Base-by-base conservation (phyloP, 169 alveolate species). In the Cyclospora cayetanensis region DNA sequence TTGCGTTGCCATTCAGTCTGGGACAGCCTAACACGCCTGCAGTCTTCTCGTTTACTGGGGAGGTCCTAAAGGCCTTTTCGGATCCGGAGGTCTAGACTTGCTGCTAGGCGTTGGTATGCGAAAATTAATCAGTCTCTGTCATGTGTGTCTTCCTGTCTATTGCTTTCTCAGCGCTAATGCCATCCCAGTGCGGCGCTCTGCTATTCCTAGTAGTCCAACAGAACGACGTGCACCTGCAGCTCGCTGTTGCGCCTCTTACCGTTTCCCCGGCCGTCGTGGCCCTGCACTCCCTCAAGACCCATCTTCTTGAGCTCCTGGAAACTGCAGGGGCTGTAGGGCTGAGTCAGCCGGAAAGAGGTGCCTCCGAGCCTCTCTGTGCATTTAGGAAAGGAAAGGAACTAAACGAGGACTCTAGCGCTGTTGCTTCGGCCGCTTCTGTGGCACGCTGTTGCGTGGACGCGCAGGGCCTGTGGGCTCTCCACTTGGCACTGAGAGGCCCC, bases 401-500 rank as follows among this genome's bases (percentile, higher is more conserved):
- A 7, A 15, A 46, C n/a, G 60, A 15, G 15, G 60, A 15, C 60
- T 46, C 60, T 46, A 7, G 60, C 7, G 60, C 60, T 46, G 60
- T 46, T 7, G 60, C 60, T 46, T 46, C 15, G n/a, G 15, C 42
- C 11, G 87, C 87, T 0, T 65, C 87, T 42, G 87, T 68, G 27
- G 87, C 87, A 18, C 87, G 87, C 15, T 77, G 87, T 68, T 77
- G 87, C 46, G 87, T 68, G 2, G 46, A 77, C 25, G 68, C 65
- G 66, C 87, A 77, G 18, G 70, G 43, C n/a, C 46, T 77, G 50
- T 77, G 87, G 87, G 87, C 87, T 31, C 68, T 77, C 70, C 68
- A 68, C 15, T 2, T 77, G 87, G 87, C 87, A n/a, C 70, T 77
- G 42, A 41, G 87, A 53, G 87, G 87, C 43, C 87, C 87, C 46